These are phyloP conservation scores for Cladophialophora bantiana DNA, from an alignment of 2,329 filamentous ascomycete species.

Conservation along the genomic window DNA sequence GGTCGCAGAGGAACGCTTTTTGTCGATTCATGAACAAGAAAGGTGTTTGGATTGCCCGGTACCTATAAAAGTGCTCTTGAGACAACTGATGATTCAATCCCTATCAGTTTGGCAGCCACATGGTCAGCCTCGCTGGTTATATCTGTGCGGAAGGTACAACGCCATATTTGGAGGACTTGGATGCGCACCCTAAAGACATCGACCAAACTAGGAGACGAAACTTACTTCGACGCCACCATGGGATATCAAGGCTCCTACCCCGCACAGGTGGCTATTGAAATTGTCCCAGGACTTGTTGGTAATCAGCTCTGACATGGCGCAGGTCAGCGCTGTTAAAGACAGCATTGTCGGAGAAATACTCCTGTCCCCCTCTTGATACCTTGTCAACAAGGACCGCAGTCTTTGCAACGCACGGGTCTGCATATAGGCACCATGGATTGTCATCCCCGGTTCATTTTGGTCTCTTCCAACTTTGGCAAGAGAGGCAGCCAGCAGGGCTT, in stretches of 20 bases:
- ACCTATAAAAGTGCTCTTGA: conserved; percentile 32
- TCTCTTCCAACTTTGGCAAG: conserved; percentile 33
- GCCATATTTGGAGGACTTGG: not conserved
- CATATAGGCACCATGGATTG: conserved; percentile 26
- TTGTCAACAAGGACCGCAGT: conserved; percentile 24
- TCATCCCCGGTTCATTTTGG: conserved; percentile 22
- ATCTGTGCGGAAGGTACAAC: not conserved
- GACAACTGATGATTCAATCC: conserved; percentile 11
- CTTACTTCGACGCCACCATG: conserved; percentile 21
- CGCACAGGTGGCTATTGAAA: conserved; percentile 34
- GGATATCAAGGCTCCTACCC: conserved; percentile 32
- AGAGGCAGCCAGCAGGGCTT: conserved; percentile 28
- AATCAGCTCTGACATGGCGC: conserved; percentile 35
- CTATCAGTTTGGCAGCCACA: not conserved
- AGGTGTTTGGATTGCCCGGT: conserved; percentile 31
- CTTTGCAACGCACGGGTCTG: conserved; percentile 32
- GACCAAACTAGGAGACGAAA: not conserved
- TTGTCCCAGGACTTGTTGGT: conserved; percentile 33
- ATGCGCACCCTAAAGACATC: not conserved
- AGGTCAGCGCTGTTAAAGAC: conserved; percentile 30
- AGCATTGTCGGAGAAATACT: conserved; percentile 28
- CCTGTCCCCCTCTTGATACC: conserved; percentile 25
- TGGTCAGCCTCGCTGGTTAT: conserved; percentile 1
- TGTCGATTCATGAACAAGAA: conserved; percentile 34
- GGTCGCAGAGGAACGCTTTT: conserved; percentile 26